These are phyloP conservation scores for Bipolaris bicolor DNA, from an alignment of 2,329 filamentous ascomycete species.

Conservation along the genomic window DNA sequence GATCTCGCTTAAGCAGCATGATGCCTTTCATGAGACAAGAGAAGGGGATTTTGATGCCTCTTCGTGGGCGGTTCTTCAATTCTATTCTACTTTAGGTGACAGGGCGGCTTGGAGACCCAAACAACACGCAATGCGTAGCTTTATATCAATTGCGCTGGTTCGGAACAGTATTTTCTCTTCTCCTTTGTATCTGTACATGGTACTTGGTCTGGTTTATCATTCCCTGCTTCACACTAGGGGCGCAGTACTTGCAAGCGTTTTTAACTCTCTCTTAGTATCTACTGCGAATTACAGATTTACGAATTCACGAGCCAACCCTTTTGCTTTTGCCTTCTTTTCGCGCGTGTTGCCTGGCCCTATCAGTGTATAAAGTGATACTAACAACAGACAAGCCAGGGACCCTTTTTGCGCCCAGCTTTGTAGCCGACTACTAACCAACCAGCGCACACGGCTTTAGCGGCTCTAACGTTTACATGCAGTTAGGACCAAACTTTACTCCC, in stretches of 20 bases:
- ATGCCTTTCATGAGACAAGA: neutral
- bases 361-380: no score
- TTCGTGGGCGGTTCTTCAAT: constrained; percentile 1
- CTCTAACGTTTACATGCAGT: no score
- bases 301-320: constrained; percentile 16
- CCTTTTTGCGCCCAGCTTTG: no score
- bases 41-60: neutral
- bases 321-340: neutral
- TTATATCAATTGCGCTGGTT: constrained; percentile 17
- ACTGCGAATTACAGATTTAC: constrained; percentile 17
- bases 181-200: constrained; percentile 23
- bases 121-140: constrained; percentile 9
- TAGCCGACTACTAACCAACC: no score
- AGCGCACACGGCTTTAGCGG: no score
- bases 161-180: constrained; percentile 18
- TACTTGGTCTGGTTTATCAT: constrained; percentile 16
- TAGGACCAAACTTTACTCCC: no score
- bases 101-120: constrained; percentile 23
- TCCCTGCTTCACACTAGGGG: constrained; percentile 12
- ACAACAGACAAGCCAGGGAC: no score
- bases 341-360: no score
- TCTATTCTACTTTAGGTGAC: constrained; percentile 13
- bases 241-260: constrained; percentile 7
- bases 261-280: constrained; percentile 5
- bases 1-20: constrained; percentile 35